Base-by-base conservation (phyloP, 129 eudicot genomes). In the Chrysanthemum seticuspe region DNA sequence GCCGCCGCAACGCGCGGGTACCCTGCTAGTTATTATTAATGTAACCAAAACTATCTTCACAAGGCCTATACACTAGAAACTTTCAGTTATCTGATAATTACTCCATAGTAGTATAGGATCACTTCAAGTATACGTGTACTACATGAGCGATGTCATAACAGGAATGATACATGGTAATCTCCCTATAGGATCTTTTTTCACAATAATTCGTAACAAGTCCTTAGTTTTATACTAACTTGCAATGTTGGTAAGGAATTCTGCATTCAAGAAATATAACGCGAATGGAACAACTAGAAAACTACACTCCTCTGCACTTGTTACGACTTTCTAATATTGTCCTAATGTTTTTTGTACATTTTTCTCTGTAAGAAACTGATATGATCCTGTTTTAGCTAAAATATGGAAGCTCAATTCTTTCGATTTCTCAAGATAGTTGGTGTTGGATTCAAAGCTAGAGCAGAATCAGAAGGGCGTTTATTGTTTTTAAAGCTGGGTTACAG, bases 321-420 rank as follows among this genome's bases (percentile, higher is more conserved):
- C 11, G 15, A 15, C n/a, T 69, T 10, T 52, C 10, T 29, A 29
- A 29, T 29, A 29, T 3, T 29, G 31, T 29, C 31, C 0, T 14
- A 3, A 2, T 29, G 15, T 69, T 2, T 29, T 27, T 29, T 40
- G 0, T 40, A 7, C 45, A n/a, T 29, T 0, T 11, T 57, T 3
- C 2, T 34, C 7, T 57, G 16, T 71, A 29, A 11, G 27, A 1
- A 48, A 68, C 55, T 64, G 44, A 68, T 40, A 7, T 14, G 15
- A 21, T 57, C 9, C 63, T 10, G 12, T 0, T 63, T 31, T 48
- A 64, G 70, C 49, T 11, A 58, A 40, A 55, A 19, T 10, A 82
- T 82, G 85, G 85, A 82, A 74, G 85, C 85, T 67, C 81, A 73
- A 18, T 82, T 82, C 65, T 82, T 82, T 48, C 73, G 82, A 25